Conservation (phyloP, 2,329 filamentous ascomycete species). For the Tolypocladium tundrense region DNA sequence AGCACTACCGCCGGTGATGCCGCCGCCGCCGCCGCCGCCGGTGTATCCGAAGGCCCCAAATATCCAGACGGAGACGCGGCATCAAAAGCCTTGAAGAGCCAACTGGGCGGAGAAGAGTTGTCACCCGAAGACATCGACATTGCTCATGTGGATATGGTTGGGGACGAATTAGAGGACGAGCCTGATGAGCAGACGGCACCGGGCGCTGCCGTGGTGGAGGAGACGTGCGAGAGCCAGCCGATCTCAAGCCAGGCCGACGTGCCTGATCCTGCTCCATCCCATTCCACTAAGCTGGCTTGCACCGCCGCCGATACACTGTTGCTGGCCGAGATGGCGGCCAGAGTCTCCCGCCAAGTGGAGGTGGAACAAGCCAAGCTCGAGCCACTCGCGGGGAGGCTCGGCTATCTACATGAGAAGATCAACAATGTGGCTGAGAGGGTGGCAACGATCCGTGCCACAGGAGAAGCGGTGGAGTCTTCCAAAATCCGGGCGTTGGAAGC, state of each 20-base stretch:
- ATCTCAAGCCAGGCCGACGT: not conserved
- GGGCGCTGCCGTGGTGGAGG: not conserved
- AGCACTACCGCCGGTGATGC: not conserved
- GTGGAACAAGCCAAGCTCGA: conserved; percentile 23
- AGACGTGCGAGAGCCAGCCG: not conserved
- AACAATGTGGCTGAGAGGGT: conserved; percentile 19
- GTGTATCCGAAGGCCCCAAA: not conserved
- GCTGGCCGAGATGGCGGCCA: conserved; percentile 1
- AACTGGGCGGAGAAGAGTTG: conserved; percentile 11
- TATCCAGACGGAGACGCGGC: not conserved
- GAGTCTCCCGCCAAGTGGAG: conserved; percentile 9
- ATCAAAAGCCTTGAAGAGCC: not conserved
- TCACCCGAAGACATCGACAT: conserved; percentile 41
- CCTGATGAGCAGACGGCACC: conserved; percentile 9
- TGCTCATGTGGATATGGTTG: conserved; percentile 22
- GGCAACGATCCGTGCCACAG: conserved; percentile 13
- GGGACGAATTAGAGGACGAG: conserved; percentile 14
- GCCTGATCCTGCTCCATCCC: not conserved
- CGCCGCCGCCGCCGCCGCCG: not conserved
- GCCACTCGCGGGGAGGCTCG: conserved; percentile 21
- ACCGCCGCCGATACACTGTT: not conserved
- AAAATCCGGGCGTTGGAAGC: conserved; percentile 24
- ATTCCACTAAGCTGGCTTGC: not conserved
- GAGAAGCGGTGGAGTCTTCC: conserved; percentile 12
- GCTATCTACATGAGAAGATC: conserved; percentile 18